Evolutionary conservation across 1,284 basidiomycete species (phyloP).

Genomic region (Hemileia vastatrix): DNA sequence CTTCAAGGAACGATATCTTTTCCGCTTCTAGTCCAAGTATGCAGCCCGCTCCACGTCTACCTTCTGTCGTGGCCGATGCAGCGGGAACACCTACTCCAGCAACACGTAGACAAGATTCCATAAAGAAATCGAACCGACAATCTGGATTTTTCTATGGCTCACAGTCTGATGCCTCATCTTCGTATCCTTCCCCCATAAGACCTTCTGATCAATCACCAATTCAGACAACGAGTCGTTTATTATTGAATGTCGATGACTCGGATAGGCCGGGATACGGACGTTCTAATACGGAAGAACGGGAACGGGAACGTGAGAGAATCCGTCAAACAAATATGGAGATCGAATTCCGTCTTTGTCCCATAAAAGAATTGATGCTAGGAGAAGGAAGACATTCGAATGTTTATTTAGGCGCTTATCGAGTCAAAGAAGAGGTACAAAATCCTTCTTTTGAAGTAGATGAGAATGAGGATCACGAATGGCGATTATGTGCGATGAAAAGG

Average conservation of each 20-base stretch:
- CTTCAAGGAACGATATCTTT: conserved; percentile 39
- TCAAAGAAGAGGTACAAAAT: no score
- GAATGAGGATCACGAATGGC: no score
- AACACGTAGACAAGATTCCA: neutral
- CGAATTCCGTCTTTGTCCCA: conserved; percentile 35
- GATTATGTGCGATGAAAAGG: no score
- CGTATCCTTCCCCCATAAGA: neutral
- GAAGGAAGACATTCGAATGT: conserved; percentile 40
- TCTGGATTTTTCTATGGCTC: no score
- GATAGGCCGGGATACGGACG: conserved; percentile 32
- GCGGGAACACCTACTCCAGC: conserved; percentile 27
- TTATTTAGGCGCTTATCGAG: no score
- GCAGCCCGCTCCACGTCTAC: conserved; percentile 27
- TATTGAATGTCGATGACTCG: conserved; percentile 17
- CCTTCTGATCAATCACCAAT: no score
- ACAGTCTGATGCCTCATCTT: neutral
- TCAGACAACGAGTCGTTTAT: no score
- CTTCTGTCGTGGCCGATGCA: no score
- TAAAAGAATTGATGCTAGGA: conserved; percentile 34
- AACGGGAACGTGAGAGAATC: conserved; percentile 32
- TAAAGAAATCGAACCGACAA: no score
- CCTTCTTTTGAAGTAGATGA: no score
- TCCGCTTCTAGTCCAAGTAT: conserved; percentile 26
- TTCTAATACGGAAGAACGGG: conserved; percentile 34
- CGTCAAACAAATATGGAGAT: conserved; percentile 33